phyloP scores from a whole-genome alignment of 2,329 filamentous ascomycete species.

The Aspergillus sp. region DNA sequence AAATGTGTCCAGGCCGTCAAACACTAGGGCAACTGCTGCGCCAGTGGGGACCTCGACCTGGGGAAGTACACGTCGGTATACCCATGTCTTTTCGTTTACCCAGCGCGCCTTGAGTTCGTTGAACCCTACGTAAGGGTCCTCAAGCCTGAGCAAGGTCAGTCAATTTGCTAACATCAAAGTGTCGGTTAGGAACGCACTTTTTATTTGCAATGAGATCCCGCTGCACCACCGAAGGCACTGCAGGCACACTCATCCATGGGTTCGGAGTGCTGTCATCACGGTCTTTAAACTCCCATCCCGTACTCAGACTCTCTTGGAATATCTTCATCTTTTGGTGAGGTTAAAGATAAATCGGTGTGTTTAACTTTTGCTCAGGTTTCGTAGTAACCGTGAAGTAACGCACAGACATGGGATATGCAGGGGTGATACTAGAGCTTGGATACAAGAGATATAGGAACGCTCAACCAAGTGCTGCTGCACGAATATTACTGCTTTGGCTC shows the following conservation, averaged over 20 bases:
- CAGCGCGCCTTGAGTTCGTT: constrained; percentile 74
- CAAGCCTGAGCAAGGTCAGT: constrained; percentile 25
- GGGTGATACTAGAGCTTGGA: no score
- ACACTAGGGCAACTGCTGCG: constrained; percentile 61
- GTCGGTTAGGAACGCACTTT: constrained; percentile 23
- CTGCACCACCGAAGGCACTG: constrained; percentile 42
- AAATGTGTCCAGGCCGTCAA: constrained; percentile 79
- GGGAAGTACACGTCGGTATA: constrained; percentile 64
- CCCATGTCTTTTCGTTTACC: constrained; percentile 71
- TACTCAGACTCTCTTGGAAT: constrained; percentile 21
- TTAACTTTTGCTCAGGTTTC: neutral
- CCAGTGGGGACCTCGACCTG: constrained; percentile 41
- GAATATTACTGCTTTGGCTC: no score
- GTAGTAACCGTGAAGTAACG: no score
- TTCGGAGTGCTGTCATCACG: constrained; percentile 27
- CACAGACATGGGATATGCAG: no score
- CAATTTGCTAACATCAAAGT: no score
- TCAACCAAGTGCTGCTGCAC: no score
- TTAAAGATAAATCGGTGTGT: neutral
- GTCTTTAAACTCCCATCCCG: constrained; percentile 40
- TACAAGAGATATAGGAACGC: no score
- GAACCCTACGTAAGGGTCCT: constrained; percentile 70
- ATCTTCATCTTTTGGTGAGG: constrained; percentile 14
- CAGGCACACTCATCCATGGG: constrained; percentile 38
- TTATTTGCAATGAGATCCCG: constrained; percentile 42